These are phyloP conservation scores for Eimeria brunetti DNA, from an alignment of 169 alveolate genomes.

Conservation along the genomic window DNA sequence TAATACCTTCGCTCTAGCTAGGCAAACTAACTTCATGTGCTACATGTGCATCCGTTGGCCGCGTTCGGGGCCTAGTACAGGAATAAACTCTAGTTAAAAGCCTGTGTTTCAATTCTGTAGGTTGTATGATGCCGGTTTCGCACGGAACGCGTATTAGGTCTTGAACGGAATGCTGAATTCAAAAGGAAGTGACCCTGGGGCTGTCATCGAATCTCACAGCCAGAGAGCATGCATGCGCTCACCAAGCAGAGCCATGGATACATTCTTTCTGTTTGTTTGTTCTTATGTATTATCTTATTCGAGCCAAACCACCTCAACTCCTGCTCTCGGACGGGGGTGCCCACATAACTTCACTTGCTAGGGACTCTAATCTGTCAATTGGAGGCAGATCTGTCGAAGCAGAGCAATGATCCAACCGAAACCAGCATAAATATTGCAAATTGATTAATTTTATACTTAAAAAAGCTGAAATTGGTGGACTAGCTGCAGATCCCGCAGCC, in stretches of 20 bases:
- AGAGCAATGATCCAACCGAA: background rate
- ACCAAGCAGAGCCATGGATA: background rate
- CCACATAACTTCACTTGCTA: background rate
- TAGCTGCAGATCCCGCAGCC: background rate
- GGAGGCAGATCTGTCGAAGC: background rate
- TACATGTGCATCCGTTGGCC: background rate
- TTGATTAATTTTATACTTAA: background rate
- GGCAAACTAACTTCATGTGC: background rate
- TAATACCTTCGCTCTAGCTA: background rate
- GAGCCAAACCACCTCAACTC: background rate
- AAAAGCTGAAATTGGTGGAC: background rate
- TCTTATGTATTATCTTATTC: background rate
- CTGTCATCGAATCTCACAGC: background rate
- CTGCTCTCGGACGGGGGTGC: background rate
- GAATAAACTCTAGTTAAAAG: background rate
- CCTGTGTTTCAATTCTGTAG: background rate
- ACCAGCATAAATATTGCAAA: background rate
- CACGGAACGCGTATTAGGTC: background rate
- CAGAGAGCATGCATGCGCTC: background rate
- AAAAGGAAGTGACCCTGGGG: conserved; percentile 32
- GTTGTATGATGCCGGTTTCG: background rate
- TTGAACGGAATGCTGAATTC: background rate
- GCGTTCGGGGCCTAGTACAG: background rate
- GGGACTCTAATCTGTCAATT: background rate
- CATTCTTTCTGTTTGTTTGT: background rate